Evolutionary conservation across 2,329 filamentous ascomycete species (phyloP), one percentile per base, ranked within the genome.

Genomic region (Phyllosticta capitalensis): DNA sequence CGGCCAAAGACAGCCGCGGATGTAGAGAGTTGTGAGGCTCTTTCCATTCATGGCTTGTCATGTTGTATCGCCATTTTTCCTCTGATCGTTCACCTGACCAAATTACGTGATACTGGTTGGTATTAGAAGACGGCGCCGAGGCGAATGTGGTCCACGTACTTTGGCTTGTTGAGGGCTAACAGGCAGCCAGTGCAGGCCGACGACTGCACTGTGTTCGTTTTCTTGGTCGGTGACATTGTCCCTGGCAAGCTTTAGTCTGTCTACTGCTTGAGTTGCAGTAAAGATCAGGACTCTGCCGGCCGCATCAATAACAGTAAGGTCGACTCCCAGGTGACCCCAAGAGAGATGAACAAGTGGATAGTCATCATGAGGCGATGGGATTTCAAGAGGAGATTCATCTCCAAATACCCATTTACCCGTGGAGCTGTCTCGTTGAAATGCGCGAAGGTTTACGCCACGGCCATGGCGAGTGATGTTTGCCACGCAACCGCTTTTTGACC

Each of bases 401-500:
- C 87, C 88, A 53, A 96, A 77, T 6, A 80, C 80, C 90, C 92
- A 96, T 49, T 79, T 79, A 2, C 87, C 89, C 72, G 87, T 82
- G 12, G 84, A 79, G 0, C 85, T 81, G 64, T 85, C 80, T 67
- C 87, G 86, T 33, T 83, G 81, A 55, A 96, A 79, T 68, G 89
- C 86, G 61, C 86, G 84, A 52, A 95, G 79, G 68, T 88, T 84
- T 56, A 96, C 76, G 14, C 79, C 80, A 54, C 81, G 81, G 26
- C 89, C 88, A 72, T 92, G 87, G 17, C 83, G 76, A 20, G 86
- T 83, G 64, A 97, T 87, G 58, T 86, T 87, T 26, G 92, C 92
- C 65, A 97, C 89, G 61, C 87, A 90, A 51, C 92, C 92, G 62
- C 85, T 83, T 67, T 86, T 91, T 10, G 92, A 96, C 92, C 92